Evolutionary conservation across 257 asterid species (phyloP).

Genomic region (Przewalskia tangutica): DNA sequence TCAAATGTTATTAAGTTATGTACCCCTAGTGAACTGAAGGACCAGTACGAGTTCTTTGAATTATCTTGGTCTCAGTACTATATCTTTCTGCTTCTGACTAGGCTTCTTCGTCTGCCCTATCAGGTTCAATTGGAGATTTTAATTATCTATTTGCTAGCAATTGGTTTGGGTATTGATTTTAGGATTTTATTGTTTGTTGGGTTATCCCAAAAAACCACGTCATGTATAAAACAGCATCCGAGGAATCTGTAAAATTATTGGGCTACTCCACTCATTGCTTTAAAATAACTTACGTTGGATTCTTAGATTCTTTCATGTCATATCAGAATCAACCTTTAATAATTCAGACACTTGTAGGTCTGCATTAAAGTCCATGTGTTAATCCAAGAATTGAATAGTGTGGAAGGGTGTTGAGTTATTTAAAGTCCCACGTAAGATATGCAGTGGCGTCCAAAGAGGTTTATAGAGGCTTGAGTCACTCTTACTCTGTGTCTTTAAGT

Average conservation of each 20-base stretch:
- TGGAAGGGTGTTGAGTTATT: not conserved
- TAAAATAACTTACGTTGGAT: not conserved
- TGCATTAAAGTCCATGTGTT: not conserved
- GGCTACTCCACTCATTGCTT: not conserved
- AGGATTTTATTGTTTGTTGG: not conserved
- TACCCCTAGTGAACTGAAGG: not conserved
- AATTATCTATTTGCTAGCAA: not conserved
- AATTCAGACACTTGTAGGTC: not conserved
- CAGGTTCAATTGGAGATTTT: not conserved
- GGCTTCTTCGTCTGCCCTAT: not conserved
- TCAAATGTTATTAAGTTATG: not conserved
- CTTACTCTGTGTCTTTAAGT: not conserved
- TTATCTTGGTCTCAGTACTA: not conserved
- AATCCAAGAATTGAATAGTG: not conserved
- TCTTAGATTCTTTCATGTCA: not conserved
- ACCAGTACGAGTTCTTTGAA: not conserved
- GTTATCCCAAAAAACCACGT: not conserved
- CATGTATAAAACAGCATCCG: not conserved
- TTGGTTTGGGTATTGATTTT: not conserved
- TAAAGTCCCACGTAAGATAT: not conserved
- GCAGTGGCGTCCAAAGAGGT: not conserved
- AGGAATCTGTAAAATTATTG: not conserved
- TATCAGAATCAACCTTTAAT: not conserved
- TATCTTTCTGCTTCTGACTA: not conserved
- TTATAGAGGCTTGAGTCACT: not conserved